Base-by-base conservation (phyloP, 768 basidiomycete genomes). In the Rhodotorula diobovata region DNA sequence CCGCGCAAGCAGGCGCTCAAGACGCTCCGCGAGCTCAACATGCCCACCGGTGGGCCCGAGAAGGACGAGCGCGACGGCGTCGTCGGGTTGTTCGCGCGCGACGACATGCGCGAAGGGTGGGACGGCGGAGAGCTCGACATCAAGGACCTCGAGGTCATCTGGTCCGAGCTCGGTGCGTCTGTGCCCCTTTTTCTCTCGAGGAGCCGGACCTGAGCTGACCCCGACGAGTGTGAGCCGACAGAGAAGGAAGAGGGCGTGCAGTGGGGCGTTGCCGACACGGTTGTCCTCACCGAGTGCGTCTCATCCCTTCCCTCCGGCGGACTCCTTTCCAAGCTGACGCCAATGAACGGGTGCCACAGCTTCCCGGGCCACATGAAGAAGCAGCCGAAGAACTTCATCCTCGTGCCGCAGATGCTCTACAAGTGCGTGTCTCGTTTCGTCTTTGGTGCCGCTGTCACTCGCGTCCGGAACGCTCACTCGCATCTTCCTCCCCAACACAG, bases 11-110 rank as follows among this genome's bases (percentile, higher is more conserved):
- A 56, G 12, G 71, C 67, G 1, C 45, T 68, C 32, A 34, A 53
- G 55, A 61, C 48, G 32, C 50, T 72, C 35, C 57, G 64, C 48
- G 35, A 50, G 56, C 67, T 72, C 58, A 68, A 68, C 46, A 41
- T 68, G 2, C 71, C 71, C n/a, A 72, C 71, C 18, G 71, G 71
- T 18, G 71, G 71, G 2, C 71, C 71, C 18, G 71, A 72, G 48
- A 48, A 58, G 39, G 71, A 72, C 71, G 71, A 72, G 54, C 71
- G 71, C 20, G 71, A 72, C 43, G 63, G 63, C 15, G 67, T 68
- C 20, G 59, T 72, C n/a, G 71, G 71, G 5, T 39, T 72, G 4
- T 72, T 67, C 23, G 62, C 71, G 12, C 57, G 28, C 48, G 71
- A 64, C n/a, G 59, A 67, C 57, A 67, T 67, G 66, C 46, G 37